Base-by-base conservation (phyloP, 2,329 filamentous ascomycete genomes). In the Botryotinia narcissicola region DNA sequence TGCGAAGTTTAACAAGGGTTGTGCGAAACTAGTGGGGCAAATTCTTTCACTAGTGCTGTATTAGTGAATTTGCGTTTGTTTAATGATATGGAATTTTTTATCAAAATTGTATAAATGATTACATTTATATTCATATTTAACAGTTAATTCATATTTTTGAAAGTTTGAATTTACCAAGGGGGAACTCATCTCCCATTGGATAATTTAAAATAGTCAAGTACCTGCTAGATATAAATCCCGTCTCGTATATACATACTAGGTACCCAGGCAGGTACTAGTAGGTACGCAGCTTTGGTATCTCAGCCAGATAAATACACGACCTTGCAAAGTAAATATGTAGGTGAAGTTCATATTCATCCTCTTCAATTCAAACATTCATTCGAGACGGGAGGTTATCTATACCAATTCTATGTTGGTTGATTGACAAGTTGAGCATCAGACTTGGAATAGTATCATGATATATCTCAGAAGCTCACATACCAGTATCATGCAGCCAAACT, bases 401-500 rank as follows among this genome's bases (percentile, higher is more conserved):
- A 62, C 60, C 35, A n/a, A 59, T 12, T 29, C 6, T 25, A 14
- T 9, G 3, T 57, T 18, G 57, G 37, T 18, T 44, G 37, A 29
- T 42, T 63, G 37, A 37, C 37, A 25, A 29, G 25, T 42, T 20
- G 37, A 18, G 60, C 37, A 8, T 42, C 60, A 42, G 37, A 62
- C 14, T 48, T 14, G 35, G 18, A 59, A 69, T 59, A 18, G 10
- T 29, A 69, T 29, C 48, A 32, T 32, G 69, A 63, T 51, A 63
- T 54, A 71, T n/a, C 54, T 69, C 35, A 62, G 25, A 40, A 25
- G 12, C 60, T 62, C 37, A 62, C 37, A 25, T 42, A 40, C 25
- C 4, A 40, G 60, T 62, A 62, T 20, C n/a, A 78, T 79, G 78
- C 78, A 79, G 70, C 78, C 75, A 59, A 80, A 77, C 59, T 73